Percentiles rank a stretch among this genome's conserved stretches.
phyloP scores from a whole-genome alignment of 2,329 filamentous ascomycete genomes.

The Boeremia lycopersici region DNA sequence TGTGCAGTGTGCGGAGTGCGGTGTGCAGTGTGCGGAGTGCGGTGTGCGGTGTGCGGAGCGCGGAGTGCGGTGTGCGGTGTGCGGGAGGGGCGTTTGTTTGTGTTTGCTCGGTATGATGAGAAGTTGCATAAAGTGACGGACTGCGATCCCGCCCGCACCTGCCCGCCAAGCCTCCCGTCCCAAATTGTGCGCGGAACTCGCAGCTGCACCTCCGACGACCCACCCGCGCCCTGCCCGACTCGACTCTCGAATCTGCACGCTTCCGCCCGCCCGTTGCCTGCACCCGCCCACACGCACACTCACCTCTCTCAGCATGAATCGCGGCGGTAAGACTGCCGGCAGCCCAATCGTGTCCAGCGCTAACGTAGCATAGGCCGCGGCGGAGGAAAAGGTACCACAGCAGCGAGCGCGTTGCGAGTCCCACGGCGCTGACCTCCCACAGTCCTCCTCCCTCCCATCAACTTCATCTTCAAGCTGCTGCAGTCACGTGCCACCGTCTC shows the following conservation, averaged over 20 bases:
- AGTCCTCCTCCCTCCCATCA: slow-evolving; percentile 77
- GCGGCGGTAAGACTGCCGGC: slow-evolving; percentile 8
- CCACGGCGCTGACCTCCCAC: slow-evolving; percentile 1
- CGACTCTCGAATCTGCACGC: background rate
- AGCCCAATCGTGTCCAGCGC: slow-evolving; percentile 9
- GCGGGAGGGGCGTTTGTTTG: slow-evolving; percentile 24
- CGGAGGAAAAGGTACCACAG: slow-evolving; percentile 50
- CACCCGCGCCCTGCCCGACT: slow-evolving; percentile 15
- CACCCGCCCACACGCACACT: background rate
- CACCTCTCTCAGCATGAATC: slow-evolving; percentile 5
- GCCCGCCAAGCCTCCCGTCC: slow-evolving; percentile 37
- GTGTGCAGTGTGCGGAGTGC: too few species aligned
- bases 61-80: too few species aligned
- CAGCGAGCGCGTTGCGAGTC: slow-evolving; percentile 10
- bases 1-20: too few species aligned
- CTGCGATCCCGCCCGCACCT: slow-evolving; percentile 25
- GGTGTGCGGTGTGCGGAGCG: too few species aligned
- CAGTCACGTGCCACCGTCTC: slow-evolving; percentile 83
- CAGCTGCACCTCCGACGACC: slow-evolving; percentile 27
- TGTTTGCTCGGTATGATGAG: slow-evolving; percentile 22
- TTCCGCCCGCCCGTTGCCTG: background rate
- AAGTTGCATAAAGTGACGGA: slow-evolving; percentile 35
- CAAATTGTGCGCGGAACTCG: slow-evolving; percentile 35
- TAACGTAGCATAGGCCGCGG: slow-evolving; percentile 59
- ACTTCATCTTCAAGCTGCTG: slow-evolving; percentile 93